Conservation (phyloP, 2,329 filamentous ascomycete genomes). For the Cladosporium sp. region DNA sequence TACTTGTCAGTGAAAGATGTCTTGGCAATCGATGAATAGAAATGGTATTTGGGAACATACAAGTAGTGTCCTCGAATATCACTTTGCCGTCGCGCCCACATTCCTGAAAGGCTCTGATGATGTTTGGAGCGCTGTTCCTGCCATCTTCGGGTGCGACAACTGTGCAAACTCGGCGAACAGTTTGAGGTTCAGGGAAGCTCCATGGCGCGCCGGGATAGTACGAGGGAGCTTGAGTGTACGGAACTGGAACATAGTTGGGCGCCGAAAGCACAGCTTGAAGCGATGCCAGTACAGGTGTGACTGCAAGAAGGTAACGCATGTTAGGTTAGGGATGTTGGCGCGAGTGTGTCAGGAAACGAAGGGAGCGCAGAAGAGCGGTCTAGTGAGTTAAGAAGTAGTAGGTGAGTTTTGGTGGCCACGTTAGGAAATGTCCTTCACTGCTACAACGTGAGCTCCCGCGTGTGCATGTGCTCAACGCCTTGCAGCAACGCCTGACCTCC, state of each 20-base stretch:
- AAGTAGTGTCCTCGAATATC: constrained; percentile 52
- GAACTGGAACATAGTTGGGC: constrained; percentile 2
- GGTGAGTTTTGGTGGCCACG: neutral
- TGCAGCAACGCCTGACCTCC: constrained; percentile 11
- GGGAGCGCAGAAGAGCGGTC: neutral
- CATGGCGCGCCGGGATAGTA: constrained; percentile 18
- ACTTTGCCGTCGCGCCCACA: constrained; percentile 54
- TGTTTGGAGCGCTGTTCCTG: constrained; percentile 53
- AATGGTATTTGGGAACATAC: constrained; percentile 28
- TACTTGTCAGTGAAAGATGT: neutral
- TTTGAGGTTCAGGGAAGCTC: neutral
- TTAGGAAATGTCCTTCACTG: neutral
- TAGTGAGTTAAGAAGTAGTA: neutral
- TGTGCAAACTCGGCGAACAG: constrained; percentile 7
- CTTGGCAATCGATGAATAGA: neutral
- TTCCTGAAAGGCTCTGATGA: constrained; percentile 51
- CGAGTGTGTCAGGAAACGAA: neutral
- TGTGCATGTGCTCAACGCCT: constrained; percentile 9
- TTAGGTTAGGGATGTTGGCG: neutral
- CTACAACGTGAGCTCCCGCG: constrained; percentile 7
- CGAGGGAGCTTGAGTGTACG: constrained; percentile 13
- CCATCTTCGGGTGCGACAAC: neutral
- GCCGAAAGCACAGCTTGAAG: constrained; percentile 1
- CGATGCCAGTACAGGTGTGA: constrained; percentile 3
- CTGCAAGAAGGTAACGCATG: constrained; percentile 1